Percentiles rank a stretch among this genome's conserved stretches.
These are phyloP conservation scores for Candida maltosa DNA, from an alignment of 805 yeast genomes.

Conservation along the genomic window DNA sequence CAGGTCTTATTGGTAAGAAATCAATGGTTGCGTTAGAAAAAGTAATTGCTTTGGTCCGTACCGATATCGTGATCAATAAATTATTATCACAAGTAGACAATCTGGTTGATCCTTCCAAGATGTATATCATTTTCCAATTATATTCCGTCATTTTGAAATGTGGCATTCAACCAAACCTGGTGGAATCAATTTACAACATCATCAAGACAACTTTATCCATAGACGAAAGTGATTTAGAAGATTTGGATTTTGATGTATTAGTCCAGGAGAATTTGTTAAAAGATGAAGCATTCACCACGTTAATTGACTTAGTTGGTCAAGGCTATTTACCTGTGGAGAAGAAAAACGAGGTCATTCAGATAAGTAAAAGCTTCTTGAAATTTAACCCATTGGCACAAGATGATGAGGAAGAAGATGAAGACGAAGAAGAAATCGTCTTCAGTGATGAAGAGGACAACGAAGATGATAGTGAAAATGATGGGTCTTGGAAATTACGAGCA, in stretches of 20 bases:
- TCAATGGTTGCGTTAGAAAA: conserved; percentile 47
- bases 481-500: conserved; percentile 59
- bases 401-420: conserved; percentile 26
- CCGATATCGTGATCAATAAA: conserved; percentile 4
- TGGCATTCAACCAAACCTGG: conserved; percentile 3
- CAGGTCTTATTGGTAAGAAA: conserved; percentile 47
- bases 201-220: conserved; percentile 19
- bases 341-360: conserved; percentile 13
- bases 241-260: conserved; percentile 43
- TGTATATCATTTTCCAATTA: conserved; percentile 11
- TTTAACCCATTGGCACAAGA: conserved; percentile 33
- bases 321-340: conserved; percentile 6
- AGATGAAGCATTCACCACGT: conserved; percentile 46
- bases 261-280: conserved; percentile 45
- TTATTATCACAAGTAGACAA: conserved; percentile 1
- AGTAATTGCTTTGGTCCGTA: conserved; percentile 26
- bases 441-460: conserved; percentile 45
- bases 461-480: conserved; percentile 43
- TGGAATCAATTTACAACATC: conserved; percentile 14
- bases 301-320: conserved; percentile 27
- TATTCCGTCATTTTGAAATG: conserved; percentile 14
- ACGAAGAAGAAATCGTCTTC: conserved; percentile 32
- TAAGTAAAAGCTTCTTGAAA: conserved; percentile 20
- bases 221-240: conserved; percentile 15
- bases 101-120: neutral